phyloP scores from a whole-genome alignment of 2,329 filamentous ascomycete species.

The Microcyclospora pomicola region DNA sequence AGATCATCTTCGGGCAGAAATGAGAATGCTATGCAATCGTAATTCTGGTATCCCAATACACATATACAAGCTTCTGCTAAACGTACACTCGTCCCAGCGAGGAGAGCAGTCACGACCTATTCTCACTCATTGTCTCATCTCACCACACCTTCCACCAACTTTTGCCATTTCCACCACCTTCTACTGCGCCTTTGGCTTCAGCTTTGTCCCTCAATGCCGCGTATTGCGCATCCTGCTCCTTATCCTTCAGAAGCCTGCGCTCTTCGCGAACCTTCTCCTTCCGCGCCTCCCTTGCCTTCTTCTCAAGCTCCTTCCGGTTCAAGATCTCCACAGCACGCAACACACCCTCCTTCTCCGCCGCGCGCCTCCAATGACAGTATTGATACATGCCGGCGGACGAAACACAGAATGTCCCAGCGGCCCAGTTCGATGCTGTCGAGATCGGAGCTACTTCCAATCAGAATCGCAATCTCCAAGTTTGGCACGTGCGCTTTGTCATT shows the following conservation, averaged over 20 bases:
- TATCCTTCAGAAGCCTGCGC: slow-evolving; percentile 29
- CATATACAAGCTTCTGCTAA: too few species aligned
- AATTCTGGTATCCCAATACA: too few species aligned
- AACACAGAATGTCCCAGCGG: slow-evolving; percentile 60
- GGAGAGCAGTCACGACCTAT: too few species aligned
- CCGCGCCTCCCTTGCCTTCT: slow-evolving; percentile 36
- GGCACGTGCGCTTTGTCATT: not conserved
- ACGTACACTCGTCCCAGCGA: too few species aligned
- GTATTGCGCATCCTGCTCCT: slow-evolving; percentile 27
- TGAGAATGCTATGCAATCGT: too few species aligned
- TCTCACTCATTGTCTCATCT: not conserved
- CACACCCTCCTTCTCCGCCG: slow-evolving; percentile 69
- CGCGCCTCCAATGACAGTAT: slow-evolving; percentile 63
- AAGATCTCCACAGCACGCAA: slow-evolving; percentile 73
- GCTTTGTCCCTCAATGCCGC: slow-evolving; percentile 14
- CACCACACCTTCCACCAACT: slow-evolving; percentile 25
- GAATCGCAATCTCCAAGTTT: slow-evolving; percentile 3
- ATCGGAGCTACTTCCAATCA: slow-evolving; percentile 37
- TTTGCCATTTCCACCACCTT: slow-evolving; percentile 11
- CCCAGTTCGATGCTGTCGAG: slow-evolving; percentile 66
- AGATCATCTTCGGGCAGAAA: too few species aligned
- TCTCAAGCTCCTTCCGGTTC: slow-evolving; percentile 54
- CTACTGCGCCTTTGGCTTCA: slow-evolving; percentile 5
- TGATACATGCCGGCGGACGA: slow-evolving; percentile 64
- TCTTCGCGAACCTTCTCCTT: slow-evolving; percentile 27